phyloP scores from a whole-genome alignment of 2,329 filamentous ascomycete species.

The Phaeosphaeriaceae sp. region DNA sequence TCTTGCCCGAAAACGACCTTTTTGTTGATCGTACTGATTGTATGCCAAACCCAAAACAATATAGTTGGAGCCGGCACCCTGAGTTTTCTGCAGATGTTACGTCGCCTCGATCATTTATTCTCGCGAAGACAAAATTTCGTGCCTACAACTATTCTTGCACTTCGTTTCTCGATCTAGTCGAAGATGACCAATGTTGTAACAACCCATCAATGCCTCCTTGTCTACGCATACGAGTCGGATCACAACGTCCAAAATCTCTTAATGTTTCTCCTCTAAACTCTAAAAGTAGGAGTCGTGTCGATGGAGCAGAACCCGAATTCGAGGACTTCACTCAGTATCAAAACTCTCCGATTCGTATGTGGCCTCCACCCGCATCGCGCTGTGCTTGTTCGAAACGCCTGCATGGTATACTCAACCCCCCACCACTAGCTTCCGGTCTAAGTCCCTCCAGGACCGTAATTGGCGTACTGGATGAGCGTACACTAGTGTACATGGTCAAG shows the following conservation, averaged over 20 bases:
- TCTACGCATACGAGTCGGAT: constrained; percentile 60
- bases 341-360: constrained; percentile 40
- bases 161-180: constrained; percentile 66
- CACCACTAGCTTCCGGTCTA: constrained; percentile 14
- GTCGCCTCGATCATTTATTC: constrained; percentile 53
- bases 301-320: constrained; percentile 3
- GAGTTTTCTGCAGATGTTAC: constrained; percentile 54
- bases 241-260: constrained; percentile 48
- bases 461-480: constrained; percentile 40
- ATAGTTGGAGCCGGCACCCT: constrained; percentile 57
- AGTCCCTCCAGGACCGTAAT: constrained; percentile 26
- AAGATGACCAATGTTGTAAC: constrained; percentile 53
- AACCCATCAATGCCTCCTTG: constrained; percentile 37
- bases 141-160: constrained; percentile 61
- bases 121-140: constrained; percentile 61
- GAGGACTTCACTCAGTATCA: constrained; percentile 29
- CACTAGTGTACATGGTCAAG: constrained; percentile 44
- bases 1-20: constrained; percentile 37
- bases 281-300: constrained; percentile 10
- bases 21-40: constrained; percentile 41
- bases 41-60: constrained; percentile 44
- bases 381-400: constrained; percentile 38
- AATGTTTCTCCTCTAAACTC: not conserved
- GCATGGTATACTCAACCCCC: constrained; percentile 45
- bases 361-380: constrained; percentile 37